Conservation (phyloP, 2,329 filamentous ascomycete species). For the Remersonia thermophila region DNA sequence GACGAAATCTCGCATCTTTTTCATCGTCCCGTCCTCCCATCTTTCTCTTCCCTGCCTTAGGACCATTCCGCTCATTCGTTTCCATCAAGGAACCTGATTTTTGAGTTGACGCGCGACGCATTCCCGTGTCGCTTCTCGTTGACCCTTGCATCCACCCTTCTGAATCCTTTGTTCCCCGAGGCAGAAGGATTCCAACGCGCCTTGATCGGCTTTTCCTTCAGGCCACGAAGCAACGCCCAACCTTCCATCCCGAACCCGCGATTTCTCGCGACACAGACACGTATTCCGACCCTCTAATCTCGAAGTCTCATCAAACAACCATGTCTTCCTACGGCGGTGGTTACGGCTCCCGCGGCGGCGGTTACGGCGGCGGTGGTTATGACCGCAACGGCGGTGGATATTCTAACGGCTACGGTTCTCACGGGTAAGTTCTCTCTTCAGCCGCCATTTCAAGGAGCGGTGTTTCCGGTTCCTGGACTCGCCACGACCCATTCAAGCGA, state of each 20-base stretch:
- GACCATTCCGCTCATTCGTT: slow-evolving; percentile 15
- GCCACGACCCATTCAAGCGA: background rate
- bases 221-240: background rate
- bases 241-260: background rate
- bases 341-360: slow-evolving; percentile 31
- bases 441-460: too few species aligned
- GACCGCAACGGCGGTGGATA: slow-evolving; percentile 29
- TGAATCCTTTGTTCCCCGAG: too few species aligned
- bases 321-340: slow-evolving; percentile 20
- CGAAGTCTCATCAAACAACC: background rate
- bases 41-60: slow-evolving; percentile 7
- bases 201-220: slow-evolving; percentile 3
- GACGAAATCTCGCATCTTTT: slow-evolving; percentile 12
- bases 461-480: background rate
- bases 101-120: slow-evolving; percentile 3
- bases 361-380: slow-evolving; percentile 39
- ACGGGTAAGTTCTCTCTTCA: slow-evolving; percentile 12
- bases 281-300: slow-evolving; percentile 1
- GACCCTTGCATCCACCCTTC: background rate
- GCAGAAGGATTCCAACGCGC: background rate
- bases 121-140: slow-evolving; percentile 3
- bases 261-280: slow-evolving; percentile 1
- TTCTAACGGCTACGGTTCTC: slow-evolving; percentile 14
- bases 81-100: slow-evolving; percentile 3
- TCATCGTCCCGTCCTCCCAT: background rate